Conservation (phyloP, 345 rosid species). For the rapeseed (Brassica napus) region DNA sequence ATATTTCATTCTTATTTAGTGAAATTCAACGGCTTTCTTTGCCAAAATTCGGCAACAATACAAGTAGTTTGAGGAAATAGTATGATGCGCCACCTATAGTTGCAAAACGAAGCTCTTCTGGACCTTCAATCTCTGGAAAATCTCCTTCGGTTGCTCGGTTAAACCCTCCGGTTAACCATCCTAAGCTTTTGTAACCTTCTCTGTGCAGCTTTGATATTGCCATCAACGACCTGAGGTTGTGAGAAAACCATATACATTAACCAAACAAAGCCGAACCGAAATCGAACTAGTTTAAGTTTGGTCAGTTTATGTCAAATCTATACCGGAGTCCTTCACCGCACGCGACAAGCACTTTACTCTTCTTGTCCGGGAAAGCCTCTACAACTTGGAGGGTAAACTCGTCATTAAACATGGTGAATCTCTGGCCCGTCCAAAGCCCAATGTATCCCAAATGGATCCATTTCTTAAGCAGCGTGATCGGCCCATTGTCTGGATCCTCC, state of each 20-base stretch:
- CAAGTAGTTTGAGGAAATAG: conserved; percentile 58
- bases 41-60: conserved; percentile 50
- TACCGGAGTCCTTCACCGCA: conserved; percentile 94
- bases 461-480: conserved; percentile 75
- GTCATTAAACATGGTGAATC: conserved; percentile 66
- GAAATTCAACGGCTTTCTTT: conserved; percentile 29
- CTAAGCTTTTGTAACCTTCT: conserved; percentile 66
- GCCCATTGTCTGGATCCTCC: conserved; percentile 64
- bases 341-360: conserved; percentile 69
- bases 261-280: neutral
- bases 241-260: neutral
- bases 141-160: conserved; percentile 61
- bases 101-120: conserved; percentile 70
- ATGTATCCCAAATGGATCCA: conserved; percentile 94
- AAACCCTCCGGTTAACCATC: conserved; percentile 87
- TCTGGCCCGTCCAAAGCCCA: conserved; percentile 94
- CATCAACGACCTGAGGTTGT: conserved; percentile 54
- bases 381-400: conserved; percentile 58
- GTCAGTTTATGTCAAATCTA: neutral
- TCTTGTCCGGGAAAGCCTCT: conserved; percentile 57
- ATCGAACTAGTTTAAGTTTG: neutral
- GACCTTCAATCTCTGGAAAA: conserved; percentile 63
- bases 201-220: conserved; percentile 59
- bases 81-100: conserved; percentile 83
- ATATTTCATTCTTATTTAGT: neutral